phyloP scores from a whole-genome alignment of 495 filamentous ascomycete genomes.

The Bacidia gigantensis region DNA sequence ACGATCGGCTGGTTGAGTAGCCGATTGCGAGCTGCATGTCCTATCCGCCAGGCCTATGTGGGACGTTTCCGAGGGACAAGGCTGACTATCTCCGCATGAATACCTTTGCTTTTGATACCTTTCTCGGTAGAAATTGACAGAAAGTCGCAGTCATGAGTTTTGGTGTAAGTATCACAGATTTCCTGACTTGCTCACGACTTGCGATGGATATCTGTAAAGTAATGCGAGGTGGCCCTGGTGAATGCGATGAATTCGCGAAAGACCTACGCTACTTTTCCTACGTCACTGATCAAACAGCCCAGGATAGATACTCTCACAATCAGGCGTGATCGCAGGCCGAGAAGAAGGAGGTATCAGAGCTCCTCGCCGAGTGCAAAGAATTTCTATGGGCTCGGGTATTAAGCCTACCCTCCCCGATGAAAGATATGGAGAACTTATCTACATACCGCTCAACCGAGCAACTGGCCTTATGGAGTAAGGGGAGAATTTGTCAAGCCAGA shows the following conservation, averaged over 20 bases:
- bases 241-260: background rate
- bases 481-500: background rate
- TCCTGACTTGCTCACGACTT: conserved; percentile 2
- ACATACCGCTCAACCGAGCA: background rate
- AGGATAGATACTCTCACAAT: background rate
- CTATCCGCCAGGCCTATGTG: no score
- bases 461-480: background rate
- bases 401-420: background rate
- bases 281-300: background rate
- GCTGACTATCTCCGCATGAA: background rate
- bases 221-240: conserved; percentile 1
- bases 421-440: background rate
- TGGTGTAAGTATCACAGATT: conserved; percentile 9
- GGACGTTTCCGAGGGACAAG: background rate
- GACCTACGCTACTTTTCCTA: conserved; percentile 1
- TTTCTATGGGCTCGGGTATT: background rate
- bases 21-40: background rate
- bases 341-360: background rate
- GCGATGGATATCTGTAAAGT: conserved; percentile 1
- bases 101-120: background rate
- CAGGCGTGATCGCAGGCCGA: background rate
- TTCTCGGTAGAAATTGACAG: background rate
- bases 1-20: background rate
- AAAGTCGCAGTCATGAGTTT: conserved; percentile 6
- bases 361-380: background rate